Base-by-base conservation (phyloP, 2,329 filamentous ascomycete genomes). In the Colletotrichum noveboracense region DNA sequence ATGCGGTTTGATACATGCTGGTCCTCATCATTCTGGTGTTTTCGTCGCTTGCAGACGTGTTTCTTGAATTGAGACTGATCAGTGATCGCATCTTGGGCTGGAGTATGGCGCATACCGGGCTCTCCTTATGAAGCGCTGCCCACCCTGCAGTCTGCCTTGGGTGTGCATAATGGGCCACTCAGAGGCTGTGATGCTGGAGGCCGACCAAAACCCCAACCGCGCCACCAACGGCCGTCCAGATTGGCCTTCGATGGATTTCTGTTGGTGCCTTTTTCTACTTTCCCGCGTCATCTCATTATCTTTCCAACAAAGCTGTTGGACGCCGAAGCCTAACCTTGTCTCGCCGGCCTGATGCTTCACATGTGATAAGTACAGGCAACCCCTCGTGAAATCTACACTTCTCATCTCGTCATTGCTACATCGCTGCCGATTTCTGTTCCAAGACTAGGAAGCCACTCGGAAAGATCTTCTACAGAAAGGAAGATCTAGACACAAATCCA, bases 261-360 rank as follows among this genome's bases (percentile, higher is more conserved):
- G 24, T 71, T 62, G 52, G 61, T 38, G 6, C n/a, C 7, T 62
- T 75, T 36, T 70, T 75, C 55, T 28, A 75, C 36, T 72, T 72
- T n/a, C 16, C 16, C 38, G 38, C 38, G 16, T 43, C 18, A 56
- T 28, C 38, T 10, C 14, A 21, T 28, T 34, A 18, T 16, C 14
- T n/a, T n/a, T 69, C 55, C 69, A 72, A 30, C 52, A 36, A 67
- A 67, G 7, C 36, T 66, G 60, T 61, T 65, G 72, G 68, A 26
- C 13, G 38, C 14, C 13, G 8, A 68, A 64, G 64, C 28, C 32
- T 75, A 68, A 68, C 56, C 14, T 71, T 64, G 13, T 43, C n/a
- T 60, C 65, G 16, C 32, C 38, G 43, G 38, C 69, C 26, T 67
- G 69, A 28, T 60, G 21, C 13, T 56, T 24, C 55, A 7, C 62